Conservation (phyloP, 768 basidiomycete species). For the Leucosporidium scottii region DNA sequence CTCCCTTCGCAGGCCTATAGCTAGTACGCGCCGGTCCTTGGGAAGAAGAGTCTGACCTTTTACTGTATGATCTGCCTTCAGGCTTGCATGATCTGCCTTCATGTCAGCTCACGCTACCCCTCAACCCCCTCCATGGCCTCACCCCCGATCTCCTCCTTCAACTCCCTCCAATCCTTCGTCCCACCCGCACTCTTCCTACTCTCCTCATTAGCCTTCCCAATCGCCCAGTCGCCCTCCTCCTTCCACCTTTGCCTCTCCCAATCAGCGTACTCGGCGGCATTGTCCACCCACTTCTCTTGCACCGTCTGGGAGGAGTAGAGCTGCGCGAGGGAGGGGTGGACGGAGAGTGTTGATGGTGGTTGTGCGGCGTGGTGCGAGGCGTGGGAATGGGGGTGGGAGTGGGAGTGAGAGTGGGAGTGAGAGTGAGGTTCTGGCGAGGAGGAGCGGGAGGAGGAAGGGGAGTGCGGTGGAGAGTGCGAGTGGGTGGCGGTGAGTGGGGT, state of each 20-base stretch:
- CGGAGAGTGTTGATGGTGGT: not conserved
- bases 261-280: slow-evolving; percentile 45
- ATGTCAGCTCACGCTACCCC: too few relatives aligned
- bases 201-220: slow-evolving; percentile 20
- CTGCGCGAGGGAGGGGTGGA: not conserved
- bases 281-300: slow-evolving; percentile 30
- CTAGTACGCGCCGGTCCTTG: too few relatives aligned
- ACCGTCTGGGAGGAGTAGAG: slow-evolving; percentile 11
- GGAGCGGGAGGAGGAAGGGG: slow-evolving; percentile 7
- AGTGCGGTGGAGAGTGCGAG: slow-evolving; percentile 36
- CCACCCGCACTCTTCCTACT: slow-evolving; percentile 15
- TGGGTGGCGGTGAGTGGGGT: slow-evolving; percentile 15
- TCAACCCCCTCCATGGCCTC: too few relatives aligned
- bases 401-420: slow-evolving; percentile 21
- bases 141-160: not conserved
- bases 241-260: slow-evolving; percentile 37
- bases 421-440: not conserved
- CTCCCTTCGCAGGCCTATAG: too few relatives aligned
- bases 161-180: not conserved
- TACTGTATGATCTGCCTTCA: too few relatives aligned
- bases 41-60: too few relatives aligned
- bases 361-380: slow-evolving; percentile 51
- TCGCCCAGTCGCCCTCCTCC: slow-evolving; percentile 31
- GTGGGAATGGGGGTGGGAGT: slow-evolving; percentile 35
- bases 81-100: too few relatives aligned